These are phyloP conservation scores for Ustilago curta DNA, from an alignment of 1,284 basidiomycete genomes.

Conservation along the genomic window DNA sequence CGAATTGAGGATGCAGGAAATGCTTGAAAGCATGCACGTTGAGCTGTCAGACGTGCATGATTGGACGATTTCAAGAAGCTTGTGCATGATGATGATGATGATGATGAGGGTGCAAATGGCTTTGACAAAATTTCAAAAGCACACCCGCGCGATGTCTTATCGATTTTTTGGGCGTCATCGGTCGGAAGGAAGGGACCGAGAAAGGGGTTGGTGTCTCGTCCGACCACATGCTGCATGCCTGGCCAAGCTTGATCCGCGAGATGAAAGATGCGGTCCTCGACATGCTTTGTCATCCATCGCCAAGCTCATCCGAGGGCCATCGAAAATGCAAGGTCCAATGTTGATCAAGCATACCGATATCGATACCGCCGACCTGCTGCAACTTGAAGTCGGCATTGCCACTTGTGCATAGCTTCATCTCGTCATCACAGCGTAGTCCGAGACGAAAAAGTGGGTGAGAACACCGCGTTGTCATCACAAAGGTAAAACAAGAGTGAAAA, in stretches of 20 bases:
- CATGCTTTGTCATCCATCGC: not conserved
- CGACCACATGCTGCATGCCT: not conserved
- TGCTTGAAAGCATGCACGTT: slow-evolving; percentile 15
- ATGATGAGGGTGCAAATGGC: no score
- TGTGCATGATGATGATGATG: not conserved
- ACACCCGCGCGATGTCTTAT: slow-evolving; percentile 11
- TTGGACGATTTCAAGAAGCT: not conserved
- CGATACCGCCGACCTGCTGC: no score
- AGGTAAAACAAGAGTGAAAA: not conserved
- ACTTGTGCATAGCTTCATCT: not conserved
- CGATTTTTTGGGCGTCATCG: slow-evolving; percentile 1
- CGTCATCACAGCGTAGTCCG: not conserved
- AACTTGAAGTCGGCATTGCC: not conserved
- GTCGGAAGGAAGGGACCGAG: not conserved
- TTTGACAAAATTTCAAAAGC: not conserved
- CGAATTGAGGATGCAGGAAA: not conserved
- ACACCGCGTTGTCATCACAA: no score
- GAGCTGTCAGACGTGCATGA: slow-evolving; percentile 34
- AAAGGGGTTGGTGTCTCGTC: not conserved
- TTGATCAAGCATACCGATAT: not conserved
- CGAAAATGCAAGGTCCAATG: not conserved
- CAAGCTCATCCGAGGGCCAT: not conserved
- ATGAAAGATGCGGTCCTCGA: not conserved
- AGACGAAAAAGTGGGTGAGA: not conserved
- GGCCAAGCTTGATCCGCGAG: not conserved